Evolutionary conservation across 148 eudicot species (phyloP).

Genomic region (Agrostemma githago): DNA sequence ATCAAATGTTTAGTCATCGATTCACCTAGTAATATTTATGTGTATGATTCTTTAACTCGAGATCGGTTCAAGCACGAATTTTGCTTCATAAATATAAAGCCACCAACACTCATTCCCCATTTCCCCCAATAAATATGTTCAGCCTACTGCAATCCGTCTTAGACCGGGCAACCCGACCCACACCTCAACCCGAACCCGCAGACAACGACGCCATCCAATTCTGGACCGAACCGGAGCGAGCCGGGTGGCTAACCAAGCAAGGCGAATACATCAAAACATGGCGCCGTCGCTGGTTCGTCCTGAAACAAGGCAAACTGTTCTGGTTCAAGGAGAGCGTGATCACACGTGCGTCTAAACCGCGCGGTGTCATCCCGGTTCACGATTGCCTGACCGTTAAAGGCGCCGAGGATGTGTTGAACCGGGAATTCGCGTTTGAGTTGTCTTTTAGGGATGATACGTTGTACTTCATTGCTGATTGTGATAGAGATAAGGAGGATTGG

Average conservation of each 20-base stretch:
- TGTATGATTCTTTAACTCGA: too few relatives aligned
- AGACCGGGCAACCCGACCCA: slow-evolving; percentile 29
- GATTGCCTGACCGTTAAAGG: slow-evolving; percentile 74
- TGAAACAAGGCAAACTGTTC: slow-evolving; percentile 81
- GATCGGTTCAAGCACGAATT: too few relatives aligned
- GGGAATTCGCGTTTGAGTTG: slow-evolving; percentile 67
- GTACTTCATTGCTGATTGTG: slow-evolving; percentile 88
- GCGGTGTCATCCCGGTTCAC: slow-evolving; percentile 78
- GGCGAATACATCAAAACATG: slow-evolving; percentile 96
- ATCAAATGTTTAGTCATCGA: too few relatives aligned
- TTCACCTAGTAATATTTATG: too few relatives aligned
- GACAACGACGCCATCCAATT: slow-evolving; percentile 49
- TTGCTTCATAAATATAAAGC: too few relatives aligned
- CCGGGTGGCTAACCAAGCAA: slow-evolving; percentile 87
- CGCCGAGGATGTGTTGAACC: slow-evolving; percentile 76
- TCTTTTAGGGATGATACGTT: slow-evolving; percentile 62
- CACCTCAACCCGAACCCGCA: slow-evolving; percentile 7
- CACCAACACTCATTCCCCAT: not conserved
- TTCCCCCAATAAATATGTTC: slow-evolving; percentile 29
- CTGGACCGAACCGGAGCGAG: slow-evolving; percentile 67
- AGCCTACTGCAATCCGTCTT: slow-evolving; percentile 64
- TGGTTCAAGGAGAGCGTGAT: slow-evolving; percentile 79
- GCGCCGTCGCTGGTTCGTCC: slow-evolving; percentile 87
- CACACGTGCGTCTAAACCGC: slow-evolving; percentile 55
- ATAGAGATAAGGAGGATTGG: slow-evolving; percentile 91